Evolutionary conservation across 2,329 filamentous ascomycete species (phyloP), one percentile per base, ranked within the genome.

Genomic region (Hirsutella rhossiliensis): DNA sequence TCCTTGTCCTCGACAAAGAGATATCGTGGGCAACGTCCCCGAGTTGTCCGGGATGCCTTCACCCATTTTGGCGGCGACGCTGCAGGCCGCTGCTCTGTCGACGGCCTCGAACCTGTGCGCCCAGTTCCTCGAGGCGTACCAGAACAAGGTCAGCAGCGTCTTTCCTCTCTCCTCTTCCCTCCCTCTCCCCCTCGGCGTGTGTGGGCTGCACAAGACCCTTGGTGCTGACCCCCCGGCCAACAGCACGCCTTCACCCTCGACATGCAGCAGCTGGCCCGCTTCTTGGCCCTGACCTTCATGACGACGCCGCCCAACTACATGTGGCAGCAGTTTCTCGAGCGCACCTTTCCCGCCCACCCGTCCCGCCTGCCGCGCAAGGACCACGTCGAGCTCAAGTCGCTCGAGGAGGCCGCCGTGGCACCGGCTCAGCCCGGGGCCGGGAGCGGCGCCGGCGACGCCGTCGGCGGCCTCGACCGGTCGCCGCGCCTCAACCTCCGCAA

Each of bases 301-400:
- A 71, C 70, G 5, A 67, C 73, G 2, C 76, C 76, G 7, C 68
- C 75, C 42, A 77, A 76, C 49, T 78, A 73, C 52, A 59, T 73
- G 44, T 80, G 76, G 75, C 73, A 79, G 51, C 66, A 71, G 44
- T 66, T 66, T 28, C 65, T 78, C 28, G 75, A 78, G 56, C 61
- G 63, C 19, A 65, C 57, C 11, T 75, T 76, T 44, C 75, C 75
- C 0, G 72, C 71, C 0, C 66, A 67, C 49, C 57, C 52, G 11
- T n/a, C 48, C 0, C 28, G 34, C 29, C 43, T 27, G 3, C 47
- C 43, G 19, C 41, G 41, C n/a, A 7, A 51, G 48, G 28, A 55
- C 40, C 57, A 61, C 23, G 45, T 58, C 3, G 59, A 63, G 47
- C 55, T 61, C 48, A 52, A 47, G 38, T 53, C 51, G 5, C 52